phyloP scores from a whole-genome alignment of 257 asterid genomes.

The Rhazya stricta region DNA sequence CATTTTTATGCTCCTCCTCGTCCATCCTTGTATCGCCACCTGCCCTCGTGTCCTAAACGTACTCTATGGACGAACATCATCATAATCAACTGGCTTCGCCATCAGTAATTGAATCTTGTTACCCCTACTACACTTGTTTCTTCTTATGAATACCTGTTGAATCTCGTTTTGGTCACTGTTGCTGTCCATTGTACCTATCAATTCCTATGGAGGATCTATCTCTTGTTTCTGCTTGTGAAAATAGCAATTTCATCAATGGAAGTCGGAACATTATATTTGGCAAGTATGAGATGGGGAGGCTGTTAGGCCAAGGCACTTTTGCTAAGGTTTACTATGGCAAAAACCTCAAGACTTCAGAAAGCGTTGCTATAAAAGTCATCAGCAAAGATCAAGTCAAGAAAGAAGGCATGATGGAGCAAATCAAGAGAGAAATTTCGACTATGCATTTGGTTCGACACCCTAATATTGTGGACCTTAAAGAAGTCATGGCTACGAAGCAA shows the following conservation, averaged over 20 bases:
- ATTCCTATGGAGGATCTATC: constrained; percentile 6
- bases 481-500: constrained; percentile 18
- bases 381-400: constrained; percentile 16
- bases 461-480: constrained; percentile 14
- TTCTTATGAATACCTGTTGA: neutral
- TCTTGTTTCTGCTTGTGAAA: neutral
- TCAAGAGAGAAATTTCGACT: constrained; percentile 14
- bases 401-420: constrained; percentile 19
- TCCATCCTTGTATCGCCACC: neutral
- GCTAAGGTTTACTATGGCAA: constrained; percentile 19
- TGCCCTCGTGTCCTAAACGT: neutral
- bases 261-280: constrained; percentile 7
- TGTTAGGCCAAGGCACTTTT: constrained; percentile 19
- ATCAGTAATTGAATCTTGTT: neutral
- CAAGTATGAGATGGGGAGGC: constrained; percentile 22
- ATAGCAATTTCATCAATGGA: neutral
- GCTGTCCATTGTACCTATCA: neutral
- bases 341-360: constrained; percentile 12
- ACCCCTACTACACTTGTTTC: neutral
- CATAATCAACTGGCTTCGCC: too few species aligned
- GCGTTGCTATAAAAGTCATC: constrained; percentile 15
- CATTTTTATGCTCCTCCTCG: neutral
- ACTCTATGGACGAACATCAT: neutral
- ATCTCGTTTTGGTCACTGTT: neutral
- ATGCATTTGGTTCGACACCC: constrained; percentile 15